Base-by-base conservation (phyloP, 73 alveolate species). In the Paramecium octaurelia region DNA sequence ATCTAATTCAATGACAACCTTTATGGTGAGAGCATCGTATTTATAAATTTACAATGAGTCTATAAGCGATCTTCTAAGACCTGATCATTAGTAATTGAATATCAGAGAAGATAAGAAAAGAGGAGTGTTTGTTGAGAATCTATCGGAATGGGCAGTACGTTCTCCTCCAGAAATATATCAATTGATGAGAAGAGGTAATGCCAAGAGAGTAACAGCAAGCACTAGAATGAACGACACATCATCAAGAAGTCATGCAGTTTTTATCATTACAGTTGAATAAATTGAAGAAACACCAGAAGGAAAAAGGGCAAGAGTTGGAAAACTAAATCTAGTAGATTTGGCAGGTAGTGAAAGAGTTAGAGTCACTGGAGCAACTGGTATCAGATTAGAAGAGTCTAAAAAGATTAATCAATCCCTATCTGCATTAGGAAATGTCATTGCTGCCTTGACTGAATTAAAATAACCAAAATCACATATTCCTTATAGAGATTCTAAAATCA, bases 221-320 rank as follows among this genome's bases (percentile, higher is more conserved):
- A 98, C 99, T 11, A 97, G 95, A 92, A 97, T 97, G 98, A 98
- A 98, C 93, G 99, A 98, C 88, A 98, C 97, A n/a, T 95, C 99
- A 4, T 94, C 98, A 11, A 54, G 99, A 48, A 95, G 99, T 16
- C 99, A 98, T 96, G 99, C 99, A 3, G 99, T 98, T 48, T 98
- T 98, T 96, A 97, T 96, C 77, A 95, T 98, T 40, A 98, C 93
- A 43, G 99, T 98, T 16, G 99, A 97, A 70, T 97, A 98, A 85
- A 96, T 89, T 21, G 86, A 69, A 31, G 88, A 70, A 60, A 64
- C 86, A 42, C 94, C 94, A 0, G 27, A 64, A 35, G 92, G 91
- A 3, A 93, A 87, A n/a, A 93, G 86, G 29, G 96, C 92, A 20
- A 96, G 90, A 76, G 94, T 92, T 6, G 99, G 99, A 18, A 93